Conservation (phyloP, 192 early-diverging fungal species). For the Spinellus fusiger region DNA sequence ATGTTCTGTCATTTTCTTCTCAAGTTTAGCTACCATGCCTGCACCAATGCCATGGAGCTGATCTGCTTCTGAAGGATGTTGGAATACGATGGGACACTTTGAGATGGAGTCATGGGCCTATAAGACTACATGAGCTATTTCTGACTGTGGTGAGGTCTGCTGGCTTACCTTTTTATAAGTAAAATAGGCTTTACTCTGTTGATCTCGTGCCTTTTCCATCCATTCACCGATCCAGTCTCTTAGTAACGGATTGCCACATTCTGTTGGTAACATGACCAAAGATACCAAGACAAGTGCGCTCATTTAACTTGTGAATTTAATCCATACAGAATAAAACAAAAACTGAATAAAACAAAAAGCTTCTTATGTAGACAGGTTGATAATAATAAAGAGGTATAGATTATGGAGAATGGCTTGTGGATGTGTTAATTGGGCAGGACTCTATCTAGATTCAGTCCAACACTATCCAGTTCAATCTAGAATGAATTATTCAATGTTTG, state of each 20-base stretch:
- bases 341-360: too few relatives aligned
- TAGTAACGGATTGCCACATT: slow-evolving; percentile 66
- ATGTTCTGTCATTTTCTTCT: slow-evolving; percentile 45
- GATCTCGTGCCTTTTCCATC: slow-evolving; percentile 46
- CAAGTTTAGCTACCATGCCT: slow-evolving; percentile 42
- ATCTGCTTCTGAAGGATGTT: slow-evolving; percentile 52
- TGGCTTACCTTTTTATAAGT: slow-evolving; percentile 47
- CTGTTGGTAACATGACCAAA: background rate
- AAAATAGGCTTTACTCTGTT: slow-evolving; percentile 47
- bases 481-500: slow-evolving; percentile 19
- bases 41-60: slow-evolving; percentile 64
- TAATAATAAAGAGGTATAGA: too few relatives aligned
- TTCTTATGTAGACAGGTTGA: too few relatives aligned
- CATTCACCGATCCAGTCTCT: slow-evolving; percentile 65
- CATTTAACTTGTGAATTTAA: background rate
- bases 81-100: slow-evolving; percentile 50
- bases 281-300: background rate
- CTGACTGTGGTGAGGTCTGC: too few relatives aligned
- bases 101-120: slow-evolving; percentile 60
- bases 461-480: too few relatives aligned
- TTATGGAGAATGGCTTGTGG: too few relatives aligned
- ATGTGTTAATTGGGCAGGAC: too few relatives aligned
- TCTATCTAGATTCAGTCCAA: too few relatives aligned
- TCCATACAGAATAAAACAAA: too few relatives aligned
- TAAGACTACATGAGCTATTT: too few relatives aligned